phyloP scores from a whole-genome alignment of 1,284 basidiomycete genomes.

The Cutaneotrichosporon cutaneum region DNA sequence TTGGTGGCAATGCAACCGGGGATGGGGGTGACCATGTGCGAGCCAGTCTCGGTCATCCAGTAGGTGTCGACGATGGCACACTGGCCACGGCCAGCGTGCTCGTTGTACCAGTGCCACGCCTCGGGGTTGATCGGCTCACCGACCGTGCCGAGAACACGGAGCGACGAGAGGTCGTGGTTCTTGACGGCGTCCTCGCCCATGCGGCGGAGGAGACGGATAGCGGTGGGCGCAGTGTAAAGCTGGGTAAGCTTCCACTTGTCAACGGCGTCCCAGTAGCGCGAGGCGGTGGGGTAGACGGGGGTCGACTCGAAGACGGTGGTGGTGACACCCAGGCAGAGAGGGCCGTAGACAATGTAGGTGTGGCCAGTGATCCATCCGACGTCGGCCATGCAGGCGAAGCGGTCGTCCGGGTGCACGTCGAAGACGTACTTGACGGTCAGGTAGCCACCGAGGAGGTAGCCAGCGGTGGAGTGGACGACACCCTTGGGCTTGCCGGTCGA shows the following conservation, averaged over 20 bases:
- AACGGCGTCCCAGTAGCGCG: slow-evolving; percentile 96
- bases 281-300: slow-evolving; percentile 92
- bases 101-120: slow-evolving; percentile 96
- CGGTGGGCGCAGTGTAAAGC: slow-evolving; percentile 87
- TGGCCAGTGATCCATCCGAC: slow-evolving; percentile 99
- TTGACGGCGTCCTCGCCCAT: slow-evolving; percentile 86
- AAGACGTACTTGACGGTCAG: slow-evolving; percentile 96
- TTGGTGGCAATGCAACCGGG: slow-evolving; percentile 95
- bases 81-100: slow-evolving; percentile 82
- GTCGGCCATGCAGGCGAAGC: slow-evolving; percentile 98
- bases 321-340: slow-evolving; percentile 79
- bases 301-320: slow-evolving; percentile 97
- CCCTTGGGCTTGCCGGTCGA: slow-evolving; percentile 58
- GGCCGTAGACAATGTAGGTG: slow-evolving; percentile 96
- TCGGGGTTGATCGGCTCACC: slow-evolving; percentile 99
- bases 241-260: slow-evolving; percentile 91
- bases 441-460: slow-evolving; percentile 68
- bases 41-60: slow-evolving; percentile 98
- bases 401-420: slow-evolving; percentile 88
- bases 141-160: slow-evolving; percentile 88
- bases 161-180: slow-evolving; percentile 74
- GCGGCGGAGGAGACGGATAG: slow-evolving; percentile 82
- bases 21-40: slow-evolving; percentile 90
- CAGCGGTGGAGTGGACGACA: slow-evolving; percentile 49
- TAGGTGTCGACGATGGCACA: slow-evolving; percentile 96